A percentile compares a stretch with the other conserved stretches of the same genome.
Conservation (phyloP, 78 protist species). For the Dictyostelium purpureum region DNA sequence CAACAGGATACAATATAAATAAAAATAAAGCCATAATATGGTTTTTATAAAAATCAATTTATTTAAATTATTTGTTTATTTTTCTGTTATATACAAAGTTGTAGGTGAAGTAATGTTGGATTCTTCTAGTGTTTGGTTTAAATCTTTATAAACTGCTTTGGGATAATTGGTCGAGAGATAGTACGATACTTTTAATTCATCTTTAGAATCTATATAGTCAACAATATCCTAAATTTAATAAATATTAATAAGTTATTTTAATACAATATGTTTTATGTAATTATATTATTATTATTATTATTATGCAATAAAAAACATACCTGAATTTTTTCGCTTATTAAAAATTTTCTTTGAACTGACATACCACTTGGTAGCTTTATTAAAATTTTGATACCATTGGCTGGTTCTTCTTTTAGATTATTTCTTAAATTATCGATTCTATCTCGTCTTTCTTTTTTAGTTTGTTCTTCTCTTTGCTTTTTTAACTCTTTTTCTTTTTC, state of each 20-base stretch:
- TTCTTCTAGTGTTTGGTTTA: not conserved
- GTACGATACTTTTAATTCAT: not conserved
- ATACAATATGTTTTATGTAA: not conserved
- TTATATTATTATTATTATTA: not conserved
- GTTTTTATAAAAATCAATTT: too few relatives aligned
- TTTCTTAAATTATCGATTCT: not conserved
- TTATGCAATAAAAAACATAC: not conserved
- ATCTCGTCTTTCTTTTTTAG: not conserved
- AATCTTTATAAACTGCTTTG: not conserved
- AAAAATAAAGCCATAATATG: too few relatives aligned
- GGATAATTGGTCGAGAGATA: not conserved
- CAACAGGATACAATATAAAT: not conserved
- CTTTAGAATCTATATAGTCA: slow-evolving; percentile 3
- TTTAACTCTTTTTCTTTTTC: not conserved
- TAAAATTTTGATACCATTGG: not conserved
- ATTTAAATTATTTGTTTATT: not conserved
- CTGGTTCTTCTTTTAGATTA: not conserved
- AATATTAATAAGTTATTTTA: not conserved
- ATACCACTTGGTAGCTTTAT: slow-evolving; percentile 9
- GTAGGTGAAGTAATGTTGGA: not conserved
- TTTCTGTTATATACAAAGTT: not conserved
- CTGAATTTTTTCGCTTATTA: not conserved
- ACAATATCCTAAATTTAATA: not conserved
- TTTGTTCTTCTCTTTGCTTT: not conserved
- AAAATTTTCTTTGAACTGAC: not conserved